Evolutionary conservation across 2,329 filamentous ascomycete genomes (phyloP).

Genomic region (Alternaria ventricosa): DNA sequence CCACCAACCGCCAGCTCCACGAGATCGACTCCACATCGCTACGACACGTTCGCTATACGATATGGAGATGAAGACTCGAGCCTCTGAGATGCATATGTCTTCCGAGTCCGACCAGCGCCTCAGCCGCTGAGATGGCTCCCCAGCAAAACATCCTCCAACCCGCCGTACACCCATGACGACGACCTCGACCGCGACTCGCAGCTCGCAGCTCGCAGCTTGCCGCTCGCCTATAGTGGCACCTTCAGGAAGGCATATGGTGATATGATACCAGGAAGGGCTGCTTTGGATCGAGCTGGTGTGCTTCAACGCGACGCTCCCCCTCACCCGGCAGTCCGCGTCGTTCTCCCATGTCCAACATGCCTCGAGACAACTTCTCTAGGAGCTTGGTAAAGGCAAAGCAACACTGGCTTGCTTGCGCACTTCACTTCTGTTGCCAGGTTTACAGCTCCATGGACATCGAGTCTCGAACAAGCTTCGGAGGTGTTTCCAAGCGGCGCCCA

Average conservation of each 20-base stretch:
- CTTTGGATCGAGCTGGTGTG: not conserved
- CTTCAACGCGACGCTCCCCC: not conserved
- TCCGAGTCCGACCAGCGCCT: not conserved
- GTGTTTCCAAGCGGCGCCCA: not conserved
- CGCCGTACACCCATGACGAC: not conserved
- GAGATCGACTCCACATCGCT: not conserved
- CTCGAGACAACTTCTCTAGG: not conserved
- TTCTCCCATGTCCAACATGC: not conserved
- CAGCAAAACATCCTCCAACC: not conserved
- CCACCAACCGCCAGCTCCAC: not conserved
- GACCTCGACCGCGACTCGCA: not conserved
- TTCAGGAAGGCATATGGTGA: not conserved
- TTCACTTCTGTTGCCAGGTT: not conserved
- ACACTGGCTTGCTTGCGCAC: not conserved
- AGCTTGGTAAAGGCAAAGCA: not conserved
- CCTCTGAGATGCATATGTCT: not conserved
- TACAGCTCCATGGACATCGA: not conserved
- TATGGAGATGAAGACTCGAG: not conserved
- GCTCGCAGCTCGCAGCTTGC: not conserved
- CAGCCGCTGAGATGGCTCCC: not conserved
- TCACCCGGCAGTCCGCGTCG: not conserved
- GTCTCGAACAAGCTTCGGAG: not conserved
- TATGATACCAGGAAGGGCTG: not conserved
- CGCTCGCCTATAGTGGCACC: not conserved
- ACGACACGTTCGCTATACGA: not conserved